phyloP scores from a whole-genome alignment of 2,329 filamentous ascomycete genomes.

The Calonectria henricotiae region DNA sequence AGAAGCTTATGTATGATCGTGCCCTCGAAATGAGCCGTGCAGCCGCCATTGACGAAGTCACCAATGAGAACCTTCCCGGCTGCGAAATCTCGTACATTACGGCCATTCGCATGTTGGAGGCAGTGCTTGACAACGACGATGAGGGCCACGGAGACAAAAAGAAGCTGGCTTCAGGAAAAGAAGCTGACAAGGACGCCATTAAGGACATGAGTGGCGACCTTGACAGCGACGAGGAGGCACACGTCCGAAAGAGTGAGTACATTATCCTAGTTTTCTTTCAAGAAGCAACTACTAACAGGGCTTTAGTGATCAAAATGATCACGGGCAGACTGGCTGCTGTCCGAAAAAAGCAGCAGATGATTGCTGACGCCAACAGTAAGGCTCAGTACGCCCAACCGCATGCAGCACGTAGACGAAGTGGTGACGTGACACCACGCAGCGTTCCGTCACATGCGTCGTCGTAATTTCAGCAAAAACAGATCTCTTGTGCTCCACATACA shows the following conservation, averaged over 20 bases:
- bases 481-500: slow-evolving; percentile 36
- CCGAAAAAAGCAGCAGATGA: slow-evolving; percentile 75
- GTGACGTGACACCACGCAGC: slow-evolving; percentile 71
- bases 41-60: slow-evolving; percentile 95
- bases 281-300: slow-evolving; percentile 51
- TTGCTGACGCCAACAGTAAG: slow-evolving; percentile 71
- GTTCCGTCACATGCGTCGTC: slow-evolving; percentile 66
- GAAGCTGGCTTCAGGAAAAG: slow-evolving; percentile 59
- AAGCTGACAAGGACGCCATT: slow-evolving; percentile 60
- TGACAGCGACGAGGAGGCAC: slow-evolving; percentile 81
- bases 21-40: slow-evolving; percentile 96
- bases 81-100: slow-evolving; percentile 96
- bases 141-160: slow-evolving; percentile 59
- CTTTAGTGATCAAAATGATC: slow-evolving; percentile 76
- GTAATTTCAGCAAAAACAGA: slow-evolving; percentile 38
- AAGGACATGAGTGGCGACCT: slow-evolving; percentile 63
- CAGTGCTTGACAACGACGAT: slow-evolving; percentile 89
- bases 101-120: slow-evolving; percentile 94
- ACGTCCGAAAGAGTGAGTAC: slow-evolving; percentile 80
- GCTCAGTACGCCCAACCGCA: slow-evolving; percentile 64
- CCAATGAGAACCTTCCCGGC: slow-evolving; percentile 87
- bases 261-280: neutral
- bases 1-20: slow-evolving; percentile 98
- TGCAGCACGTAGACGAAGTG: slow-evolving; percentile 67
- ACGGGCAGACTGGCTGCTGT: slow-evolving; percentile 70